A percentile compares a stretch with the other conserved stretches of the same genome.
Conservation (phyloP, 371 early-diverging fungal species). For the Zychaea mexicana region DNA sequence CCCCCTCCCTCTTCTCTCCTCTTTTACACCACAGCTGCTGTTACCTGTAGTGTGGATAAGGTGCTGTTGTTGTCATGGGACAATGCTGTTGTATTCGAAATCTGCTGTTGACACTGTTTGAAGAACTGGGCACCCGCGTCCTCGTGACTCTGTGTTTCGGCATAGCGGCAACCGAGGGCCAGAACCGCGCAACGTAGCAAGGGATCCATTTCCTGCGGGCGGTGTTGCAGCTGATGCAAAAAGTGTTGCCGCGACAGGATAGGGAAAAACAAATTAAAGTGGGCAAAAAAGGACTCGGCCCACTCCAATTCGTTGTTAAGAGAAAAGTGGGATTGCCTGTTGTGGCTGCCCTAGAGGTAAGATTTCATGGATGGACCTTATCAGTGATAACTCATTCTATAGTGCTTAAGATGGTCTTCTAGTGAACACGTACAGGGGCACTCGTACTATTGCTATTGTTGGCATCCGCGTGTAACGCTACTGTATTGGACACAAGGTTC, state of each 20-base stretch:
- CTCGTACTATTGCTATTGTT: background rate
- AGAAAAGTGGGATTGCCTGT: slow-evolving; percentile 27
- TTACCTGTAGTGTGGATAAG: slow-evolving; percentile 1
- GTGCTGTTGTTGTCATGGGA: slow-evolving; percentile 4
- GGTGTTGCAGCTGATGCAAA: slow-evolving; percentile 23
- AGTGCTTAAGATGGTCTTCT: too few relatives aligned
- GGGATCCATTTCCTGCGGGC: slow-evolving; percentile 23
- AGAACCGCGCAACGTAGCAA: slow-evolving; percentile 36
- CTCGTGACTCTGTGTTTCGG: slow-evolving; percentile 3
- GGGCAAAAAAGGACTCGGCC: slow-evolving; percentile 33
- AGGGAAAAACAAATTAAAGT: slow-evolving; percentile 50
- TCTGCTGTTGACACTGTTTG: background rate
- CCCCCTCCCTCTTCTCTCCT: background rate
- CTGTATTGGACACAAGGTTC: slow-evolving; percentile 9
- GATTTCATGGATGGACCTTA: slow-evolving; percentile 48
- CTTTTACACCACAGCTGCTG: background rate
- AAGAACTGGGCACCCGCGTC: slow-evolving; percentile 30
- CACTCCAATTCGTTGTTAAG: slow-evolving; percentile 11
- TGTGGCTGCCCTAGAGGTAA: slow-evolving; percentile 51
- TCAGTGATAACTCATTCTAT: too few relatives aligned
- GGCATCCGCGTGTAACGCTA: background rate
- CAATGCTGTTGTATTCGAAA: background rate
- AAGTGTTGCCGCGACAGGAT: slow-evolving; percentile 42
- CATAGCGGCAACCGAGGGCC: slow-evolving; percentile 29
- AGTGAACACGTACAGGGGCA: slow-evolving; percentile 29